Evolutionary conservation across 2,329 filamentous ascomycete species (phyloP).

Genomic region (Colletotrichum falcatum): DNA sequence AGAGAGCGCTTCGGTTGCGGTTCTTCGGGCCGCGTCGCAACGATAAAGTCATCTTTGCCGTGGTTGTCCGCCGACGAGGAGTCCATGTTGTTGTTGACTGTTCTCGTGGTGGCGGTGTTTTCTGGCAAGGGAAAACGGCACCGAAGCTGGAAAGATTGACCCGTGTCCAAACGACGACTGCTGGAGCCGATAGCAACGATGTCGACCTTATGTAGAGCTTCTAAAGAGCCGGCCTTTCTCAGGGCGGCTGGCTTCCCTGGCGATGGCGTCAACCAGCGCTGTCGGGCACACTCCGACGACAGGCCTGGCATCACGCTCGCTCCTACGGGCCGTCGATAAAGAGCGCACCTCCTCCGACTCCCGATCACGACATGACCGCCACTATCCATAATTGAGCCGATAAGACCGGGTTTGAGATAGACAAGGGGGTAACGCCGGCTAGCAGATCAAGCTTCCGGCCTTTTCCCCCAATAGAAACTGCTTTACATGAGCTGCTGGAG

Average conservation of each 20-base stretch:
- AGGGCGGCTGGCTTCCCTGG: neutral
- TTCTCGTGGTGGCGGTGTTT: neutral
- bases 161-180: no score
- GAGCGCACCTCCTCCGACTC: neutral
- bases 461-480: neutral
- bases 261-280: neutral
- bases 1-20: neutral
- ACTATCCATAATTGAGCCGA: neutral
- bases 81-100: neutral
- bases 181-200: neutral
- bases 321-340: neutral
- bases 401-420: neutral
- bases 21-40: neutral
- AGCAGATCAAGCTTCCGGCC: neutral
- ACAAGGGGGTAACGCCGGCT: neutral
- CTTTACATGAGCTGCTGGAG: neutral
- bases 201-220: neutral
- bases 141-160: neutral
- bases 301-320: neutral
- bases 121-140: neutral
- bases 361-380: neutral
- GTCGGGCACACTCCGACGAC: neutral
- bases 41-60: constrained; percentile 44
- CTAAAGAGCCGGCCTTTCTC: neutral
- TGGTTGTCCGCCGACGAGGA: neutral